Conservation (phyloP, 1,284 basidiomycete species). For the Thelephora terrestris region DNA sequence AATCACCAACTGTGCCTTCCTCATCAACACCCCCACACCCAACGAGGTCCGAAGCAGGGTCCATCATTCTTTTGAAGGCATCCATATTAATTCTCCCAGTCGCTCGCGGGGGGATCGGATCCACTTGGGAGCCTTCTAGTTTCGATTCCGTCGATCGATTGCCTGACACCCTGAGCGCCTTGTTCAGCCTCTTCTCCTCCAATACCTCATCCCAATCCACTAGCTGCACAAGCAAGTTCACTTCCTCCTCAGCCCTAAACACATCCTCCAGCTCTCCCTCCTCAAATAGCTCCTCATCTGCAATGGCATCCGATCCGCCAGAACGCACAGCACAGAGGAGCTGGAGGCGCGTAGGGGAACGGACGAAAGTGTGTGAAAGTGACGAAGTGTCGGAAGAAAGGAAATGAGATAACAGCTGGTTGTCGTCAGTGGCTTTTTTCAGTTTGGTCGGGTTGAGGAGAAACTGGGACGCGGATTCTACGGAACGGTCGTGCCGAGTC, state of each 20-base stretch:
- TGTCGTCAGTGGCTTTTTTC: slow-evolving; percentile 4
- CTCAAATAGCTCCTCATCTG: slow-evolving; percentile 35
- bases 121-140: too few species aligned
- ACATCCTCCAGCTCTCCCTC: slow-evolving; percentile 33
- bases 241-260: slow-evolving; percentile 26
- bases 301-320: slow-evolving; percentile 34
- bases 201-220: slow-evolving; percentile 24
- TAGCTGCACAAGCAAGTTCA: slow-evolving; percentile 21
- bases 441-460: slow-evolving; percentile 30
- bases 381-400: slow-evolving; percentile 36
- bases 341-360: slow-evolving; percentile 51
- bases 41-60: slow-evolving; percentile 13
- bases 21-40: slow-evolving; percentile 4
- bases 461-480: slow-evolving; percentile 40
- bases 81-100: slow-evolving; percentile 28
- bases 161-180: background rate
- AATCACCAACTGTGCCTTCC: slow-evolving; percentile 5
- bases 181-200: background rate
- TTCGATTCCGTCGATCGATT: too few species aligned
- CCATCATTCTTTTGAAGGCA: slow-evolving; percentile 24
- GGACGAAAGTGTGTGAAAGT: slow-evolving; percentile 18
- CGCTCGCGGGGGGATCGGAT: slow-evolving; percentile 7
- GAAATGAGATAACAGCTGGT: slow-evolving; percentile 31
- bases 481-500: slow-evolving; percentile 25
- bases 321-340: slow-evolving; percentile 37